These are phyloP conservation scores for Rhododendron williamsianum DNA, from an alignment of 148 eudicot species.

Conservation along the genomic window DNA sequence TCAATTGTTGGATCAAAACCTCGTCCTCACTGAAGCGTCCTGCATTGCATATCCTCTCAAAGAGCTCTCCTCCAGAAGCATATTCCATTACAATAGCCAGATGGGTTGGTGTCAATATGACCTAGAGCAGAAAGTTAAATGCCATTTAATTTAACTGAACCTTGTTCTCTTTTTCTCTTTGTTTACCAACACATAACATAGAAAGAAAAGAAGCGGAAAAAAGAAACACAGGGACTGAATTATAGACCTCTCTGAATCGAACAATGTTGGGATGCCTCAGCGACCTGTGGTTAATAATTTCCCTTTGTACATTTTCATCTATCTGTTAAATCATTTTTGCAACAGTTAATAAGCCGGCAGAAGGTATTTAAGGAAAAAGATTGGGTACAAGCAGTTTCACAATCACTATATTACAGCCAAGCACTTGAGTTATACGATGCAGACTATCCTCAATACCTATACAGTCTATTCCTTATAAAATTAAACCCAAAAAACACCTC, in stretches of 20 bases:
- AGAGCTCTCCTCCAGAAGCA: constrained; percentile 90
- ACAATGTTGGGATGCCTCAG: constrained; percentile 66
- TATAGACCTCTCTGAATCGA: constrained; percentile 57
- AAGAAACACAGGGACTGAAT: background rate
- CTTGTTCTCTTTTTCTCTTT: background rate
- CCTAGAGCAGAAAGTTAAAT: constrained; percentile 25
- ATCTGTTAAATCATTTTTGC: constrained; percentile 34
- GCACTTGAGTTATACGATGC: background rate
- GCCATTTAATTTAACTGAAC: background rate
- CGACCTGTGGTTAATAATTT: constrained; percentile 66
- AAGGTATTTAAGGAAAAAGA: background rate
- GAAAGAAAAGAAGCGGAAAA: background rate
- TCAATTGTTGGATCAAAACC: constrained; percentile 31
- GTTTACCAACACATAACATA: background rate
- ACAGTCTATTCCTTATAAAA: background rate
- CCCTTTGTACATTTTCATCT: constrained; percentile 68
- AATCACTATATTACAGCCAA: background rate
- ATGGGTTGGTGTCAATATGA: constrained; percentile 79
- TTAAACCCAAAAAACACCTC: background rate
- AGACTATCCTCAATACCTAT: background rate
- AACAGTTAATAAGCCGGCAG: background rate
- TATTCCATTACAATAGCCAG: constrained; percentile 90
- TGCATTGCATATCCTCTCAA: constrained; percentile 56
- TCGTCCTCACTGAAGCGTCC: constrained; percentile 80
- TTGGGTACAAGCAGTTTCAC: background rate